phyloP scores from a whole-genome alignment of 495 filamentous ascomycete genomes.

The Penicillium cosmopolitanum region DNA sequence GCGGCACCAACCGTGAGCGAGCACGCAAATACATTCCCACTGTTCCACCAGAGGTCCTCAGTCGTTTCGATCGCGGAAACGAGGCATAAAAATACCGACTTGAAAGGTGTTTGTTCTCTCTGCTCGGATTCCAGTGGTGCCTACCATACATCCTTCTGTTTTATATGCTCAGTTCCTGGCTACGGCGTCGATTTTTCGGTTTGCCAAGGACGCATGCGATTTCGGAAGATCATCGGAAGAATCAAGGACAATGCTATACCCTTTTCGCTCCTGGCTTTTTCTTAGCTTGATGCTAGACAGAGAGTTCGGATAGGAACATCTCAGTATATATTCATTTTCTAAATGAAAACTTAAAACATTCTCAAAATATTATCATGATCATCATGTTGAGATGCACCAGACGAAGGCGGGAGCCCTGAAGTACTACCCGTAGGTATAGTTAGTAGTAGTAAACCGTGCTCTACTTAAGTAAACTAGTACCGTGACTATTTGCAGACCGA shows the following conservation, averaged over 20 bases:
- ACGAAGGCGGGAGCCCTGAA: too few relatives aligned
- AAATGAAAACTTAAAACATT: constrained; percentile 1
- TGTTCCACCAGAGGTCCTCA: constrained; percentile 90
- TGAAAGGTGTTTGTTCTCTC: neutral
- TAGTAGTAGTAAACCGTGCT: too few relatives aligned
- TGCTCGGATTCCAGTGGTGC: neutral
- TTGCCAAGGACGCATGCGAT: neutral
- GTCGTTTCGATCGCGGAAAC: constrained; percentile 73
- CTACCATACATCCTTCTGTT: neutral
- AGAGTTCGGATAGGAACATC: neutral
- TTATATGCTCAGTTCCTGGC: neutral
- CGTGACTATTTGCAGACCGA: too few relatives aligned
- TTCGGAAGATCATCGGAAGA: constrained; percentile 3
- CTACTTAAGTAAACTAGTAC: too few relatives aligned
- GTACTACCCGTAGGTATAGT: too few relatives aligned
- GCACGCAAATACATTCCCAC: constrained; percentile 97
- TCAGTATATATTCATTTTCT: neutral
- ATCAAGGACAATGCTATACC: neutral
- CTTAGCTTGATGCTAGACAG: neutral
- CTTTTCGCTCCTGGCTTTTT: constrained; percentile 1
- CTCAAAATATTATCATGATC: neutral
- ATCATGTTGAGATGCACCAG: too few relatives aligned
- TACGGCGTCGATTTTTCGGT: neutral
- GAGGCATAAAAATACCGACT: constrained; percentile 14
- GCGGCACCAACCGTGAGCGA: constrained; percentile 86